phyloP scores from a whole-genome alignment of 164 flowering plant genomes.

The Amborella trichopoda region DNA sequence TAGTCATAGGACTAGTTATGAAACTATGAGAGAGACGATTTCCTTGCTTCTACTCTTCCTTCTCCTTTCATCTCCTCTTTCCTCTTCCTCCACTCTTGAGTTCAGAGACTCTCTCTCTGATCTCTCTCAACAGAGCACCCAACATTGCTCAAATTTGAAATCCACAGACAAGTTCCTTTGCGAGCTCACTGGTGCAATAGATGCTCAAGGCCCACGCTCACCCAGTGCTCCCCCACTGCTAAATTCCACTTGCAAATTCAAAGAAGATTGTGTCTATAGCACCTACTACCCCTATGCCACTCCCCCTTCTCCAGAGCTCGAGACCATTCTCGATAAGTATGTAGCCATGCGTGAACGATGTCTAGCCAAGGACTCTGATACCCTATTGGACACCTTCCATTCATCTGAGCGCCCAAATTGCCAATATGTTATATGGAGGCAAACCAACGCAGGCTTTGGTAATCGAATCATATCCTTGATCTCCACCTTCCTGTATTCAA shows the following conservation, averaged over 20 bases:
- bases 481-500: constrained; percentile 1
- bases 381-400: background rate
- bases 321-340: background rate
- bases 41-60: background rate
- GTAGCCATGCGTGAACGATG: background rate
- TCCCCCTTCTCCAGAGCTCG: background rate
- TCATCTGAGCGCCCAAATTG: background rate
- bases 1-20: no score
- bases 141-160: background rate
- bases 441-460: background rate
- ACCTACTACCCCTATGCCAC: background rate
- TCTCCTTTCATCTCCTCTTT: background rate
- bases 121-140: background rate
- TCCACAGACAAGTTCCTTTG: background rate
- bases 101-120: background rate
- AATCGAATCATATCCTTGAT: background rate
- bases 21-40: background rate
- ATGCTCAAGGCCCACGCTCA: background rate
- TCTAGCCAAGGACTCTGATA: background rate
- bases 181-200: background rate
- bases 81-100: background rate
- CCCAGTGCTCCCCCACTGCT: background rate
- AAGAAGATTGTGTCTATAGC: background rate
- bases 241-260: background rate
- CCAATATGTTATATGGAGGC: constrained; percentile 1